A percentile compares a stretch with the other conserved stretches of the same genome.
Evolutionary conservation across 805 yeast species (phyloP).

Genomic region (Candida patagonica): DNA sequence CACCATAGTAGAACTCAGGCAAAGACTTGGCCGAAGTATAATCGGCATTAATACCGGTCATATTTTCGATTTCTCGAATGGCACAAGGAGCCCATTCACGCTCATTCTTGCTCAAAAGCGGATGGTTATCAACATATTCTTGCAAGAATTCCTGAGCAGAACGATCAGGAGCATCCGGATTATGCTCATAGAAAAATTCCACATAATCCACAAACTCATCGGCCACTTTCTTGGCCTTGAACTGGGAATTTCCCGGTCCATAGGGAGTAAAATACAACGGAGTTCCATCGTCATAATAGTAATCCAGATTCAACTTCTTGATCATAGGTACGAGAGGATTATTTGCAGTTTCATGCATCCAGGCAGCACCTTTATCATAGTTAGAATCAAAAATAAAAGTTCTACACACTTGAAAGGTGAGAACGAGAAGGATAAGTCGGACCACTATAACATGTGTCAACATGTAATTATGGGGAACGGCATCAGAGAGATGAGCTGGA

Average conservation of each 20-base stretch:
- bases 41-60: conserved; percentile 15
- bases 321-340: conserved; percentile 44
- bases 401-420: not conserved
- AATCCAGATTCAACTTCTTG: conserved; percentile 13
- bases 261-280: conserved; percentile 17
- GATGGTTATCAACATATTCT: conserved; percentile 16
- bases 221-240: conserved; percentile 20
- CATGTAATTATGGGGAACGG: not conserved
- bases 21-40: conserved; percentile 13
- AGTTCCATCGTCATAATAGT: conserved; percentile 19
- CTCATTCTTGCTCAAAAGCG: conserved; percentile 15
- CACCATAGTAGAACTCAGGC: conserved; percentile 10
- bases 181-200: conserved; percentile 16
- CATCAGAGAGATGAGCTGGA: no score
- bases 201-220: conserved; percentile 19
- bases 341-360: conserved; percentile 75
- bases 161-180: conserved; percentile 18
- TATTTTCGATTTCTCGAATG: conserved; percentile 15
- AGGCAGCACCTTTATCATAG: conserved; percentile 51
- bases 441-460: not conserved
- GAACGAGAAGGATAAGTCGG: not conserved
- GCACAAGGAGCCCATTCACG: conserved; percentile 18
- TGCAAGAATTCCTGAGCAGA: conserved; percentile 18
- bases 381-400: not conserved
- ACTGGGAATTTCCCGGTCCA: conserved; percentile 17